Conservation (phyloP, 108 stramenopile genomes). For the Skeletonema marinoi region DNA sequence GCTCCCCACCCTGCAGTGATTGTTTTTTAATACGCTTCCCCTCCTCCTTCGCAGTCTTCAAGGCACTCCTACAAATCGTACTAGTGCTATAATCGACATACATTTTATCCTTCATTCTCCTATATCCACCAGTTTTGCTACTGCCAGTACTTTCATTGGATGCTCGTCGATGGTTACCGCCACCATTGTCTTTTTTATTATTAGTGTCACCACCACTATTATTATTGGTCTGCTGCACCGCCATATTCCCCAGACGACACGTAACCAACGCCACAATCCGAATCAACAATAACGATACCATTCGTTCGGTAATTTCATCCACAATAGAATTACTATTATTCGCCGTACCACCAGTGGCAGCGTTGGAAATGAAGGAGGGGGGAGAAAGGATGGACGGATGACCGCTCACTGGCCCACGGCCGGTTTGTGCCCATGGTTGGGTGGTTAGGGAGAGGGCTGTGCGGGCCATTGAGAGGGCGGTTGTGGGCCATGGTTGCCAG, state of each 20-base stretch:
- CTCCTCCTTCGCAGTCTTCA: background rate
- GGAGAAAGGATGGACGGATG: background rate
- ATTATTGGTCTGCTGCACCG: background rate
- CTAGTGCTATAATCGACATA: slow-evolving; percentile 37
- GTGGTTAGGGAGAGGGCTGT: slow-evolving; percentile 15
- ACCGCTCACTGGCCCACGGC: background rate
- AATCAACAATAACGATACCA: slow-evolving; percentile 67
- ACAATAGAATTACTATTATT: background rate
- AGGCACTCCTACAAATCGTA: slow-evolving; percentile 18
- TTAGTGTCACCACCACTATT: background rate
- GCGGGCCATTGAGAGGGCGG: slow-evolving; percentile 21
- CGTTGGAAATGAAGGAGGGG: background rate
- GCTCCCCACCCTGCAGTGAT: background rate
- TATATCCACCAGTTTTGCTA: background rate
- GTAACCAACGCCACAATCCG: slow-evolving; percentile 64
- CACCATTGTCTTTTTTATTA: background rate
- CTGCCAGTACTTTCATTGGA: too few species aligned
- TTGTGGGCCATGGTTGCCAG: slow-evolving; percentile 8
- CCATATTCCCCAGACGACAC: slow-evolving; percentile 28
- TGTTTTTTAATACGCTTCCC: background rate
- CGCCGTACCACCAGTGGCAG: background rate
- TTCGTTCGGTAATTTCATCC: slow-evolving; percentile 44
- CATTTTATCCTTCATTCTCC: slow-evolving; percentile 3
- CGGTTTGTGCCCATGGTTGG: slow-evolving; percentile 15
- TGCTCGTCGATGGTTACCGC: too few species aligned